A percentile compares a stretch with the other conserved stretches of the same genome.
phyloP scores from a whole-genome alignment of 805 yeast genomes.

The Wickerhamiella musiphila region DNA sequence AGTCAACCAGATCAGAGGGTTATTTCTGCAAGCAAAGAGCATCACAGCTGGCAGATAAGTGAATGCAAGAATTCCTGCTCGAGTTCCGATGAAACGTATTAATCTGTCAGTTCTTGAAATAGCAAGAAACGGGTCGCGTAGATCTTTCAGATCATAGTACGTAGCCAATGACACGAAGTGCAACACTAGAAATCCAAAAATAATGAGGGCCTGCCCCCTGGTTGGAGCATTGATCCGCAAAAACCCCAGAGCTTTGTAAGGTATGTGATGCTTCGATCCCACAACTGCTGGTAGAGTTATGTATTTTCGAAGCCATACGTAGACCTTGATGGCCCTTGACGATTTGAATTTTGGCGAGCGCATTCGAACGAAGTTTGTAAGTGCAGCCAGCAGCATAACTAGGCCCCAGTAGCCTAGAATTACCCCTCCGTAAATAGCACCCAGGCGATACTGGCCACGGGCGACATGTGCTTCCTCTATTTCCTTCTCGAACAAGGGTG shows the following conservation, averaged over 20 bases:
- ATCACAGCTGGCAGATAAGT: constrained; percentile 34
- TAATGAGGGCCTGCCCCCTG: constrained; percentile 25
- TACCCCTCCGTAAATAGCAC: constrained; percentile 17
- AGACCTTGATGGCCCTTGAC: constrained; percentile 15
- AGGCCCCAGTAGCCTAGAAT: constrained; percentile 21
- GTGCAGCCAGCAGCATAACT: constrained; percentile 12
- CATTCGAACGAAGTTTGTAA: constrained; percentile 11
- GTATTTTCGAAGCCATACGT: constrained; percentile 14
- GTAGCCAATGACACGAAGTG: constrained; percentile 15
- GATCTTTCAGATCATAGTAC: constrained; percentile 12
- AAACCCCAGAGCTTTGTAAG: constrained; percentile 10
- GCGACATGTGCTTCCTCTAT: constrained; percentile 14
- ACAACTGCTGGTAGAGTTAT: constrained; percentile 21
- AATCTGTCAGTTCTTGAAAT: constrained; percentile 26
- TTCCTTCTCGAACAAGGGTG: constrained; percentile 8
- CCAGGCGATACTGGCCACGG: constrained; percentile 17
- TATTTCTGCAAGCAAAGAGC: constrained; percentile 53
- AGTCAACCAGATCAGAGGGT: constrained; percentile 41
- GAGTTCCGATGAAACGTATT: constrained; percentile 20
- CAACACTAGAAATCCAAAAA: constrained; percentile 21
- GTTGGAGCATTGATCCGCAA: constrained; percentile 23
- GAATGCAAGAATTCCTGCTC: constrained; percentile 34
- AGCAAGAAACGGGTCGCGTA: constrained; percentile 11
- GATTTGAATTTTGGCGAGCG: constrained; percentile 18
- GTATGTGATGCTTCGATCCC: constrained; percentile 17